These are phyloP conservation scores for Colletotrichum sp. DNA, from an alignment of 2,329 filamentous ascomycete species.

Conservation along the genomic window DNA sequence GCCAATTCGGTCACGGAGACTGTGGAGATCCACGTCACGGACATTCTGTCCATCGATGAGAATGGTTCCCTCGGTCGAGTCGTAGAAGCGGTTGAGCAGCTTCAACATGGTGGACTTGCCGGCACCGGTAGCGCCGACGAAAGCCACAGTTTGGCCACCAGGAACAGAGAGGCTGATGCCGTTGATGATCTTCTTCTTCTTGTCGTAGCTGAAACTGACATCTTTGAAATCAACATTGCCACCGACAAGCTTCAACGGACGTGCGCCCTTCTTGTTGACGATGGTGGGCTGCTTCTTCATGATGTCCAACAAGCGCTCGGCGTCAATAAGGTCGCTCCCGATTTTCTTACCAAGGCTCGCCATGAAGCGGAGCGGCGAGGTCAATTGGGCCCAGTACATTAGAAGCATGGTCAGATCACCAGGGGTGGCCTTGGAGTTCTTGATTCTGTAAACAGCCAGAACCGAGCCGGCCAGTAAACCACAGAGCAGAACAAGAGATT, in stretches of 20 bases:
- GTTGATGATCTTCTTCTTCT: conserved; percentile 61
- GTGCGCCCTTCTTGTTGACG: conserved; percentile 54
- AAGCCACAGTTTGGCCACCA: conserved; percentile 60
- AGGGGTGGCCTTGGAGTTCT: conserved; percentile 60
- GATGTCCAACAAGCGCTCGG: conserved; percentile 61
- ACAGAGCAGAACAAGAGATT: conserved; percentile 64
- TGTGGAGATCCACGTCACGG: conserved; percentile 55
- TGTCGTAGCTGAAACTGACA: conserved; percentile 64
- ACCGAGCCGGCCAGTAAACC: conserved; percentile 70
- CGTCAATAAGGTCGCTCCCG: conserved; percentile 60
- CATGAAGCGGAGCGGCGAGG: conserved; percentile 74
- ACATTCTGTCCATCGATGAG: conserved; percentile 62
- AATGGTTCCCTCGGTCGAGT: conserved; percentile 57
- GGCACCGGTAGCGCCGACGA: conserved; percentile 64
- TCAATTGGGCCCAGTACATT: conserved; percentile 77
- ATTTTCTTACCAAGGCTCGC: conserved; percentile 59
- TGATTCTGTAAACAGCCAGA: conserved; percentile 69
- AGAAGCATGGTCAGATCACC: conserved; percentile 74
- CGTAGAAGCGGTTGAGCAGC: conserved; percentile 64
- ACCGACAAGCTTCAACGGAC: conserved; percentile 52
- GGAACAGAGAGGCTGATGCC: conserved; percentile 54
- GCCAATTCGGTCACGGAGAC: conserved; percentile 57
- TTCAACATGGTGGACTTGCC: conserved; percentile 64
- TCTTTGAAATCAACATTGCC: conserved; percentile 59
- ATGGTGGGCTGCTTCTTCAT: conserved; percentile 63